Base-by-base conservation (phyloP, 495 filamentous ascomycete genomes). In the Penicillium goetzii region DNA sequence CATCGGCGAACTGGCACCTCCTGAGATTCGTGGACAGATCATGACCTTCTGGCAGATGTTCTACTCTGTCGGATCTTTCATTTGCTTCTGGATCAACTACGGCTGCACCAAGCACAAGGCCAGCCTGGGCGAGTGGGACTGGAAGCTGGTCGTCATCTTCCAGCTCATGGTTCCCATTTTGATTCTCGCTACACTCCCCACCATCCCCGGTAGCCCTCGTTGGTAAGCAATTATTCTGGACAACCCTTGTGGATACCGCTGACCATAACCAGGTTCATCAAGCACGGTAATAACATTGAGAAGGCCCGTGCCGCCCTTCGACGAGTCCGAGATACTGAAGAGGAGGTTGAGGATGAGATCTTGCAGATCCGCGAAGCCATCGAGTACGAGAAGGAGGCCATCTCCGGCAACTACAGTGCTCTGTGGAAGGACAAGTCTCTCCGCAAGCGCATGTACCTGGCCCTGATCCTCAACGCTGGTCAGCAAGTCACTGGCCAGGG, bases 41-140 rank as follows among this genome's bases (percentile, higher is more conserved):
- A 86, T 88, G 86, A 82, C 83, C n/a, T 85, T 87, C 64, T 88
- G 85, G 86, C 85, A 88, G 72, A 84, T 86, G 75, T 88, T 87
- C 72, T 88, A 87, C 75, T 83, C 79, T 28, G 86, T 88, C 32
- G 85, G 85, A 26, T 83, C 82, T 32, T 88, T 87, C 72, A 85
- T 88, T 66, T 86, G 85, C 66, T 86, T 83, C 77, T 86, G 83
- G 84, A 81, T 88, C 55, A 81, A 81, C 63, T 88, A 83, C 63
- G 84, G 78, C 7, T 82, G 83, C 74, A 81, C 78, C 28, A 74
- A 85, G 58, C 72, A 87, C 69, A 71, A 72, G 45, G 62, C 68
- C n/a, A 72, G 63, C 38, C 76, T 88, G 15, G 84, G 84, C 10
- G 78, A 88, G 59, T 87, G 85, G 85, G 84, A 87, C 65, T 86